A percentile compares a stretch with the other conserved stretches of the same genome.
Evolutionary conservation across 768 basidiomycete species (phyloP).

Genomic region (Lactarius indigo): DNA sequence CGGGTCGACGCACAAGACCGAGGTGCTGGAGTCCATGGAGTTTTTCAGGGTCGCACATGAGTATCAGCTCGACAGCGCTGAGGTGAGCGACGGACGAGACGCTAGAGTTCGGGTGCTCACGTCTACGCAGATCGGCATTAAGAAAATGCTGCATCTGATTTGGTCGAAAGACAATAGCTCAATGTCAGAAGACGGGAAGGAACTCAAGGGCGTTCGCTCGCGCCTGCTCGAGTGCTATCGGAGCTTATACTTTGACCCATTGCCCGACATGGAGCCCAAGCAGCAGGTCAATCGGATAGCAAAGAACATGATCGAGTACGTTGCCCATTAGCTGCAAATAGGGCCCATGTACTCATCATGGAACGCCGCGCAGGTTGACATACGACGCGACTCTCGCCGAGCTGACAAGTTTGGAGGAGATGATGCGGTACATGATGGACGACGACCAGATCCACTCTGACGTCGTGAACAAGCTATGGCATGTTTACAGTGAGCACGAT

Average conservation of each 20-base stretch:
- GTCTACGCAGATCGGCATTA: constrained; percentile 67
- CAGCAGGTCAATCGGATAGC: constrained; percentile 89
- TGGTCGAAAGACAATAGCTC: constrained; percentile 92
- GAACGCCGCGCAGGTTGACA: constrained; percentile 57
- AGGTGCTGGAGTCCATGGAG: constrained; percentile 81
- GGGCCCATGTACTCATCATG: background rate
- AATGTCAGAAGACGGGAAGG: constrained; percentile 68
- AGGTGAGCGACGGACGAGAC: constrained; percentile 41
- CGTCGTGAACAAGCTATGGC: constrained; percentile 90
- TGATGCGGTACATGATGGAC: constrained; percentile 95
- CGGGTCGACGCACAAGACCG: constrained; percentile 80
- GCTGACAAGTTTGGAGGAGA: constrained; percentile 92
- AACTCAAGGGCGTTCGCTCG: constrained; percentile 84
- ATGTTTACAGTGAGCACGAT: constrained; percentile 77
- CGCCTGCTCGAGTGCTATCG: constrained; percentile 87
- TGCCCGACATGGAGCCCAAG: constrained; percentile 71
- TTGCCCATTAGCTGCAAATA: constrained; percentile 6
- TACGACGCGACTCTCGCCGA: constrained; percentile 92
- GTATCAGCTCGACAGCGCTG: constrained; percentile 76
- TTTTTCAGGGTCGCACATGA: constrained; percentile 83
- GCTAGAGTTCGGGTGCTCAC: background rate
- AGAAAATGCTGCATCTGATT: constrained; percentile 94
- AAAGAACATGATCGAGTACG: constrained; percentile 96
- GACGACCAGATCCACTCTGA: constrained; percentile 80
- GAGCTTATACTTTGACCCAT: constrained; percentile 81